These are phyloP conservation scores for Pulveroboletus frians DNA, from an alignment of 768 basidiomycete genomes.

Conservation along the genomic window DNA sequence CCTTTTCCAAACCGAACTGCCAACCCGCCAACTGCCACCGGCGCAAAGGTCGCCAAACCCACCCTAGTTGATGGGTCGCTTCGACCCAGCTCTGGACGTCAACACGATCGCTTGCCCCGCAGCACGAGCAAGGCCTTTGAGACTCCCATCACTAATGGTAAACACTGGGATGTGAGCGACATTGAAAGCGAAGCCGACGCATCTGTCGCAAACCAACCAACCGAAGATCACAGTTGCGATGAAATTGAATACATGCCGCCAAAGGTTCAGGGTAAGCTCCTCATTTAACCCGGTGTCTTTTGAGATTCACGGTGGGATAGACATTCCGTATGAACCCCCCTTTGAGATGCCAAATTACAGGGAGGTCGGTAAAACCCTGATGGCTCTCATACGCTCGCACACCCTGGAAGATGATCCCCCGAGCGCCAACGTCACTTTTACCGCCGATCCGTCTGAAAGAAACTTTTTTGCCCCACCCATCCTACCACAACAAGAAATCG, in stretches of 20 bases:
- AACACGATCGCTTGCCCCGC: conserved; percentile 53
- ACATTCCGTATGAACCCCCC: conserved; percentile 39
- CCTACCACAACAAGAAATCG: conserved; percentile 20
- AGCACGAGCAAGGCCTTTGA: conserved; percentile 49
- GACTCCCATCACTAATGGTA: conserved; percentile 61
- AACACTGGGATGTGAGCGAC: conserved; percentile 76
- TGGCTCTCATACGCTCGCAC: conserved; percentile 34
- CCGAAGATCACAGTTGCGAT: conserved; percentile 33
- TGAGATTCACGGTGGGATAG: conserved; percentile 22
- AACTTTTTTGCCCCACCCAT: conserved; percentile 18
- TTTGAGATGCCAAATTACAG: conserved; percentile 50
- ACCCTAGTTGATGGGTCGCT: conserved; percentile 39
- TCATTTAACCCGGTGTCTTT: neutral
- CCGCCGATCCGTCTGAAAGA: conserved; percentile 13
- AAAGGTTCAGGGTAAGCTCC: conserved; percentile 41
- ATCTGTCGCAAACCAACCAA: conserved; percentile 19
- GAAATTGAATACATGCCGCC: conserved; percentile 57
- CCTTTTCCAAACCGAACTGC: conserved; percentile 62
- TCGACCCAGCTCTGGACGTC: conserved; percentile 65
- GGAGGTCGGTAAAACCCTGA: conserved; percentile 35
- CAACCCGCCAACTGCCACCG: conserved; percentile 32
- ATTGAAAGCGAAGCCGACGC: conserved; percentile 34
- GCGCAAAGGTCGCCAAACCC: conserved; percentile 34
- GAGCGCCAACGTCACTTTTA: conserved; percentile 17
- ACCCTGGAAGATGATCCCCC: conserved; percentile 31